Percentiles rank a stretch among this genome's conserved stretches.
Evolutionary conservation across 495 filamentous ascomycete species (phyloP).

Genomic region (Penicillium atrosanguineum): DNA sequence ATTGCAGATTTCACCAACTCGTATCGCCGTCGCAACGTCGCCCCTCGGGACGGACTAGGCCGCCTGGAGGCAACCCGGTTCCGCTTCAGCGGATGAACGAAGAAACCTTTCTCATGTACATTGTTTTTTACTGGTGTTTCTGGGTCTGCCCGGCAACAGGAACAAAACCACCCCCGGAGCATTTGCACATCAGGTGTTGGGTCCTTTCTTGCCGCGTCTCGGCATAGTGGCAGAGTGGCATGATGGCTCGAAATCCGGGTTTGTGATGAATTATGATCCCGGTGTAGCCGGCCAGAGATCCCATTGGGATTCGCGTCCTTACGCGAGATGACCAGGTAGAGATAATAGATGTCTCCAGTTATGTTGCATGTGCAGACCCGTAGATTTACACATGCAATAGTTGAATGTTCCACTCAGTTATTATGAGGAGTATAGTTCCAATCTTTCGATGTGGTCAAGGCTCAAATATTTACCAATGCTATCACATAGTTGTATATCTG

Average conservation of each 20-base stretch:
- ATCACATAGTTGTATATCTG: too few relatives aligned
- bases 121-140: conserved; percentile 9
- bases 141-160: conserved; percentile 8
- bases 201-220: conserved; percentile 18
- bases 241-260: conserved; percentile 22
- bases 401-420: background rate
- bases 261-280: conserved; percentile 28
- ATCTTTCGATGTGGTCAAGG: too few relatives aligned
- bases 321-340: conserved; percentile 16
- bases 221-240: conserved; percentile 3
- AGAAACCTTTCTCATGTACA: conserved; percentile 19
- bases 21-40: conserved; percentile 90
- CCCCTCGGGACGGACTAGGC: conserved; percentile 86
- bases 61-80: conserved; percentile 81
- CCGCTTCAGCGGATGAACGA: conserved; percentile 64
- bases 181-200: conserved; percentile 24
- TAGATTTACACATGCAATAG: background rate
- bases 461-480: too few relatives aligned
- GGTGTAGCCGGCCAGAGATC: conserved; percentile 9
- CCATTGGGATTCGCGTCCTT: conserved; percentile 2
- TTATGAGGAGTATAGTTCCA: too few relatives aligned
- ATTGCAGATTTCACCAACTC: conserved; percentile 83
- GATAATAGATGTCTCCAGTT: conserved; percentile 10
- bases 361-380: background rate
- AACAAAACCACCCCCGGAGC: conserved; percentile 17